Conservation (phyloP, 306 rosid genomes). For the Quillaja saponaria region DNA sequence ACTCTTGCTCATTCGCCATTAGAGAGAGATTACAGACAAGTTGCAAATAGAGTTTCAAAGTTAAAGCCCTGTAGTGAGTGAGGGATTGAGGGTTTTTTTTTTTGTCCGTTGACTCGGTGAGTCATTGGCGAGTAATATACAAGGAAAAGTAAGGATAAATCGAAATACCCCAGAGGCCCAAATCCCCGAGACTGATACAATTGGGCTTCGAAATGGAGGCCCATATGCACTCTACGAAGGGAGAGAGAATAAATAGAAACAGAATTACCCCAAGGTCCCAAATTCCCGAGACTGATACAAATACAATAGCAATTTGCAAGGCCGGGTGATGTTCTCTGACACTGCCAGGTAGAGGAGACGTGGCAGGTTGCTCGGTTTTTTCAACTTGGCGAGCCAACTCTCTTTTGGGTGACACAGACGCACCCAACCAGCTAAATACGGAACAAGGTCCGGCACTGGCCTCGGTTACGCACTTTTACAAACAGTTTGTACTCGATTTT, state of each 20-base stretch:
- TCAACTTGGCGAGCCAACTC: constrained; percentile 9
- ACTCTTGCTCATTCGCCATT: constrained; percentile 56
- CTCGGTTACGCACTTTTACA: constrained; percentile 40
- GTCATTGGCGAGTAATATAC: no score
- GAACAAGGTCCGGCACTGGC: not conserved
- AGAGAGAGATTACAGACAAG: constrained; percentile 7
- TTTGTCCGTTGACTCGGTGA: no score
- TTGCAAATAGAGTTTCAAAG: not conserved
- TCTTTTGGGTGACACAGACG: not conserved
- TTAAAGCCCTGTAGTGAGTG: not conserved
- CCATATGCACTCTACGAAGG: no score
- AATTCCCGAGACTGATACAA: no score
- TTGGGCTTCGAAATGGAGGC: no score
- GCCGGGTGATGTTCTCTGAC: constrained; percentile 17
- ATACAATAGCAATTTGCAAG: no score
- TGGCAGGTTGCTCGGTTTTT: constrained; percentile 46
- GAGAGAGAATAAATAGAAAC: no score
- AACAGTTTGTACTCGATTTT: constrained; percentile 34
- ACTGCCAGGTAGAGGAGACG: constrained; percentile 39
- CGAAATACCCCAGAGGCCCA: no score
- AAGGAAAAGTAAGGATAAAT: no score
- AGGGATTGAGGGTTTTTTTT: no score
- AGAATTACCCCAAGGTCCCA: no score
- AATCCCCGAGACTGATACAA: no score
- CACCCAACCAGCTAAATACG: not conserved